Evolutionary conservation across 768 basidiomycete species (phyloP).

Genomic region (Calocybe gangraenosa): DNA sequence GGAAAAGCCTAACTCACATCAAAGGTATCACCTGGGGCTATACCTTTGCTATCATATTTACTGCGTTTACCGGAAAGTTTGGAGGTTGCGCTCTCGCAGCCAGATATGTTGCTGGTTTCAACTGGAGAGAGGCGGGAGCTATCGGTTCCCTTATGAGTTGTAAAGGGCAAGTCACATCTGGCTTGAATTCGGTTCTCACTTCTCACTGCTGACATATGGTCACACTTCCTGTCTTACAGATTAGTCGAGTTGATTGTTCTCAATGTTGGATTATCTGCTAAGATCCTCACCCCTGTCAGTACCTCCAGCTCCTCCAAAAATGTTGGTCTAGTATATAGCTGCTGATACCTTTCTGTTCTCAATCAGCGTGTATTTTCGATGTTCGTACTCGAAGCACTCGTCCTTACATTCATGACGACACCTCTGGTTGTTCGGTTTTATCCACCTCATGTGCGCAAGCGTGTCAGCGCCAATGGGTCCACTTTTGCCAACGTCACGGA

Average conservation of each 20-base stretch:
- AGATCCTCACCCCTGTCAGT: constrained; percentile 60
- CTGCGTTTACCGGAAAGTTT: constrained; percentile 89
- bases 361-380: constrained; percentile 78
- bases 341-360: background rate
- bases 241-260: constrained; percentile 94
- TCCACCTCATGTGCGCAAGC: constrained; percentile 55
- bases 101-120: constrained; percentile 61
- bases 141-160: constrained; percentile 95
- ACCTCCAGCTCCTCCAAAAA: background rate
- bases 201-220: background rate
- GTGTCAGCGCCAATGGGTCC: constrained; percentile 40
- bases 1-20: background rate
- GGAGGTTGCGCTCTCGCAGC: constrained; percentile 77
- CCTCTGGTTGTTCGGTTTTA: constrained; percentile 67
- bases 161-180: constrained; percentile 60
- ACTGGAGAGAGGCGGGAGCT: constrained; percentile 74
- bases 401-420: constrained; percentile 84
- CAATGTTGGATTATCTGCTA: constrained; percentile 84
- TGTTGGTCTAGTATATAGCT: background rate
- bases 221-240: constrained; percentile 27
- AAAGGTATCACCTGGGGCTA: constrained; percentile 84
- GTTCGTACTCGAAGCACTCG: constrained; percentile 85
- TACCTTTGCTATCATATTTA: constrained; percentile 69
- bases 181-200: background rate
- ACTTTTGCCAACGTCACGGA: constrained; percentile 44